These are phyloP conservation scores for Tolypocladium paradoxum DNA, from an alignment of 2,329 filamentous ascomycete species.

Conservation along the genomic window DNA sequence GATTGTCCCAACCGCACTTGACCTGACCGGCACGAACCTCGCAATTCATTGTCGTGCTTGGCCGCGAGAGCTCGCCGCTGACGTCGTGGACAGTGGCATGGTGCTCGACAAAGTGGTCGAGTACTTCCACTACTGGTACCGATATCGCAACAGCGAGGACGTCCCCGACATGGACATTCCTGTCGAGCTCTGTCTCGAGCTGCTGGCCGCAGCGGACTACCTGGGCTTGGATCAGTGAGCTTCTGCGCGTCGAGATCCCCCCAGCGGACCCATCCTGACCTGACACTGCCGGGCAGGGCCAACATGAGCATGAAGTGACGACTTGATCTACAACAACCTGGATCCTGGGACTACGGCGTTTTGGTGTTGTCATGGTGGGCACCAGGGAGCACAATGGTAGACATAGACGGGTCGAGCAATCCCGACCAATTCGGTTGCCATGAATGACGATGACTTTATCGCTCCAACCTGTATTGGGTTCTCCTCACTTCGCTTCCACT, in stretches of 20 bases:
- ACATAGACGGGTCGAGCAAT: not conserved
- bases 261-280: constrained; percentile 23
- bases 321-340: not conserved
- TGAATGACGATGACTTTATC: not conserved
- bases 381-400: not conserved
- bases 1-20: constrained; percentile 51
- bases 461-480: not conserved
- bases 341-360: not conserved
- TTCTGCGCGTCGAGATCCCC: constrained; percentile 4
- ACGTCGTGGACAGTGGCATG: constrained; percentile 42
- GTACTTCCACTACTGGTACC: constrained; percentile 76
- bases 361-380: not conserved
- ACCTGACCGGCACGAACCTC: constrained; percentile 35
- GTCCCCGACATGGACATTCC: constrained; percentile 75
- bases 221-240: constrained; percentile 52
- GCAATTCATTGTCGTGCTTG: constrained; percentile 5
- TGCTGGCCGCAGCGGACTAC: constrained; percentile 69
- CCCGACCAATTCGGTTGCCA: not conserved
- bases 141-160: constrained; percentile 57
- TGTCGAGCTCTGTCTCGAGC: constrained; percentile 65
- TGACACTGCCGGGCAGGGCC: constrained; percentile 20
- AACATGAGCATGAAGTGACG: constrained; percentile 27
- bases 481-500: not conserved
- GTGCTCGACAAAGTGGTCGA: constrained; percentile 73
- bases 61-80: constrained; percentile 2